phyloP scores from a whole-genome alignment of 345 rosid species.

The Camelina sativa region DNA sequence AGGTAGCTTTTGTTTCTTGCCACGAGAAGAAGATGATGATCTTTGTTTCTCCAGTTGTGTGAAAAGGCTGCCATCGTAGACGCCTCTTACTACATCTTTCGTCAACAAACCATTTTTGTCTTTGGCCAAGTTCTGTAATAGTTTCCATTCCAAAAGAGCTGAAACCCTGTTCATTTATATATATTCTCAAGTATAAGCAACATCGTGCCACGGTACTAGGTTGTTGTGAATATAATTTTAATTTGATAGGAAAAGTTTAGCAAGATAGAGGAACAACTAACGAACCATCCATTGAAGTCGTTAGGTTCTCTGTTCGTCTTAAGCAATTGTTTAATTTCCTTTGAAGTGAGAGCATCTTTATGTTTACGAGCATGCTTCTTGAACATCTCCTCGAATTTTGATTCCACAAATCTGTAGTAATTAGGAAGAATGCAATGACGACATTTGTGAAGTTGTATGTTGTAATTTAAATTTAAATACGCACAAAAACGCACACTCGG shows the following conservation, averaged over 20 bases:
- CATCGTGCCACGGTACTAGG: neutral
- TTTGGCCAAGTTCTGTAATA: slow-evolving; percentile 54
- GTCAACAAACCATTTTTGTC: slow-evolving; percentile 65
- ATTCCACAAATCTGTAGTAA: slow-evolving; percentile 59
- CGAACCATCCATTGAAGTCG: slow-evolving; percentile 61
- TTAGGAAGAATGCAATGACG: neutral
- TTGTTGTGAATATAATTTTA: neutral
- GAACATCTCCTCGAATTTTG: slow-evolving; percentile 78
- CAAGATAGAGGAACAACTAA: slow-evolving; percentile 18
- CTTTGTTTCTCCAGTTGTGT: slow-evolving; percentile 55
- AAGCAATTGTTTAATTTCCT: slow-evolving; percentile 53
- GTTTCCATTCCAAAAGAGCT: slow-evolving; percentile 63
- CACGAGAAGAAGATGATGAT: slow-evolving; percentile 23
- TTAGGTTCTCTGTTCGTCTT: slow-evolving; percentile 58
- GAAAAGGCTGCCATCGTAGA: slow-evolving; percentile 77
- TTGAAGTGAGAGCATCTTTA: slow-evolving; percentile 52
- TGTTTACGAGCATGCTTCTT: slow-evolving; percentile 54
- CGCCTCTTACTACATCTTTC: slow-evolving; percentile 56
- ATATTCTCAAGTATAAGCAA: neutral
- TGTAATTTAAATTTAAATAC: neutral
- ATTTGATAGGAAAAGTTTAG: neutral
- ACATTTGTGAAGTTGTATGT: neutral
- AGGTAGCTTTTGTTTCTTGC: slow-evolving; percentile 5
- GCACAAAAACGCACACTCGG: neutral
- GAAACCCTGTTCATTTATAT: slow-evolving; percentile 53